Evolutionary conservation across 2,329 filamentous ascomycete genomes (phyloP).

Genomic region (Pseudogymnoascus sp.): DNA sequence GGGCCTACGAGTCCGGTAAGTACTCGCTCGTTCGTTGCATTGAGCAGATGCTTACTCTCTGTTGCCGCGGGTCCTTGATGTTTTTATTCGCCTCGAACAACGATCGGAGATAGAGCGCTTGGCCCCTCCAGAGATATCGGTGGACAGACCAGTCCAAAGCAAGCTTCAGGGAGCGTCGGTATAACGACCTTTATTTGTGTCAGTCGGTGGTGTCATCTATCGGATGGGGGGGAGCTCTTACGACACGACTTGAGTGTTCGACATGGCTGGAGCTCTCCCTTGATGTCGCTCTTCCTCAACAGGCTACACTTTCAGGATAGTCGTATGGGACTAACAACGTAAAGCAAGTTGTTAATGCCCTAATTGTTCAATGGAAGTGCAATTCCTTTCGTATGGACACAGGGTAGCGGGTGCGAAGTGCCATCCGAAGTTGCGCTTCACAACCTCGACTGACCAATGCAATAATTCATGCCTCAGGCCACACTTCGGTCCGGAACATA

Average conservation of each 20-base stretch:
- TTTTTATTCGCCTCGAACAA: constrained; percentile 91
- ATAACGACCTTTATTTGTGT: constrained; percentile 55
- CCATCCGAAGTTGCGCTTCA: constrained; percentile 3
- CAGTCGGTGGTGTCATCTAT: constrained; percentile 9
- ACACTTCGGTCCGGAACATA: not conserved
- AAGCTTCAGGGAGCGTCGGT: constrained; percentile 87
- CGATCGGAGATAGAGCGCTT: constrained; percentile 90
- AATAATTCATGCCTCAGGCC: not conserved
- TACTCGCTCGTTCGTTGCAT: constrained; percentile 4
- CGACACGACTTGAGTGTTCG: constrained; percentile 30
- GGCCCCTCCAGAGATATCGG: constrained; percentile 86
- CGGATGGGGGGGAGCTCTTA: constrained; percentile 15
- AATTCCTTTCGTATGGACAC: not conserved
- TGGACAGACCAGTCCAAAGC: constrained; percentile 94
- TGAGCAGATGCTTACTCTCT: constrained; percentile 54
- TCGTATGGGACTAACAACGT: not conserved
- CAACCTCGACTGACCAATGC: not conserved
- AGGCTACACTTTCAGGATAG: not conserved
- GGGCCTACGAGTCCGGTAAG: constrained; percentile 45
- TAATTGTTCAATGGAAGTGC: not conserved
- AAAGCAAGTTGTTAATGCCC: not conserved
- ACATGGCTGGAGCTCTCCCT: constrained; percentile 22
- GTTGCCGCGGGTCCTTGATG: constrained; percentile 75
- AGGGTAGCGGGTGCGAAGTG: not conserved
- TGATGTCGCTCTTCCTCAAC: constrained; percentile 6